Percentiles rank a stretch among this genome's conserved stretches.
Evolutionary conservation across 768 basidiomycete species (phyloP).

Genomic region (Omphalotus guepiniiformis): DNA sequence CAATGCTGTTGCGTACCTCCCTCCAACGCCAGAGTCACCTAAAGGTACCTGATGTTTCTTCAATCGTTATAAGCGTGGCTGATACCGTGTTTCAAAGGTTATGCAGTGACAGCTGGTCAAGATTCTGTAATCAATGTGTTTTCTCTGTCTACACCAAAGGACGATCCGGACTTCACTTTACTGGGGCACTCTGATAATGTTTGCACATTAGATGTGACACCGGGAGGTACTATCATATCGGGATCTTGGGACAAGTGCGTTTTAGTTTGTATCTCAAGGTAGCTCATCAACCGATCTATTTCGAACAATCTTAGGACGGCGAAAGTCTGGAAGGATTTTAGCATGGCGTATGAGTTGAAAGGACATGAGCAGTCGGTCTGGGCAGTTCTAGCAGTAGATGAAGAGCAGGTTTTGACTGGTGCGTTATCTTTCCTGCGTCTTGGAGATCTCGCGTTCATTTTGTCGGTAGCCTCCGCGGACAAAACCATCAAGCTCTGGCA

Average conservation of each 20-base stretch:
- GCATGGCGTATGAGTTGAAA: constrained; percentile 65
- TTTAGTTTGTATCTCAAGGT: not conserved
- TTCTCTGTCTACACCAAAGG: constrained; percentile 48
- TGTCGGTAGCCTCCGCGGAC: constrained; percentile 78
- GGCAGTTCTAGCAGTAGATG: constrained; percentile 81
- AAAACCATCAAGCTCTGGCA: constrained; percentile 90
- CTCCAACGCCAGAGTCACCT: constrained; percentile 62
- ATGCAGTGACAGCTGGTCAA: constrained; percentile 83
- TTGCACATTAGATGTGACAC: constrained; percentile 72
- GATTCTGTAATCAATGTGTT: constrained; percentile 87
- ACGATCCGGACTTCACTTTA: constrained; percentile 77
- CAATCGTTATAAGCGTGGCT: not conserved
- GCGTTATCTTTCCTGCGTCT: constrained; percentile 11
- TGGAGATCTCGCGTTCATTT: constrained; percentile 1
- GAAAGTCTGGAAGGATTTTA: constrained; percentile 87
- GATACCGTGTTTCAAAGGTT: constrained; percentile 46
- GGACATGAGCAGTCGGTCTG: constrained; percentile 92
- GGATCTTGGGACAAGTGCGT: constrained; percentile 96
- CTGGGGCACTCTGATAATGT: constrained; percentile 90
- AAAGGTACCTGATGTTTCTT: constrained; percentile 46
- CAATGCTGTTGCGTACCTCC: constrained; percentile 77
- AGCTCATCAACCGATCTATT: not conserved
- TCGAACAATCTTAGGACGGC: constrained; percentile 64
- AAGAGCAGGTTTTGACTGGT: constrained; percentile 82
- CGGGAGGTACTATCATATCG: constrained; percentile 75